Conservation (phyloP, 306 rosid genomes). For the Myrica gale region DNA sequence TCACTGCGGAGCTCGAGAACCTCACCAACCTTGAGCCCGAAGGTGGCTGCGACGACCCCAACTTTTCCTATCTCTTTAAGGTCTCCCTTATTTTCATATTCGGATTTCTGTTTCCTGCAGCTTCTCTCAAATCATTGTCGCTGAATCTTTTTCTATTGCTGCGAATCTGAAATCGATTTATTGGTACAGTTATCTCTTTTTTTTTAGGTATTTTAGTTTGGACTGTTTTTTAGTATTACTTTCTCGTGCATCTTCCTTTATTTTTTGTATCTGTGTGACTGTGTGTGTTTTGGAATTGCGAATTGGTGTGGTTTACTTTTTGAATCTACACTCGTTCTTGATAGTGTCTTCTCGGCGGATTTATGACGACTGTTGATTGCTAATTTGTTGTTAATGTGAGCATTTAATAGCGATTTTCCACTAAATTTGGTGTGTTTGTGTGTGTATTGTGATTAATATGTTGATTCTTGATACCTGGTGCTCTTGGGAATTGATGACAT, state of each 20-base stretch:
- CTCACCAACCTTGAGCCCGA: constrained; percentile 84
- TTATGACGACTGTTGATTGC: not conserved
- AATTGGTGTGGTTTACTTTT: too few relatives aligned
- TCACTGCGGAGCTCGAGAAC: constrained; percentile 74
- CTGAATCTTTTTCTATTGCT: not conserved
- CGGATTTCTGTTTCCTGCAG: not conserved
- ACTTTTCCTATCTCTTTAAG: constrained; percentile 84
- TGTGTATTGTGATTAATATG: not conserved
- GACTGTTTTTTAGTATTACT: not conserved
- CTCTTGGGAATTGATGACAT: not conserved
- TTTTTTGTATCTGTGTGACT: not conserved
- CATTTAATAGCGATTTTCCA: not conserved
- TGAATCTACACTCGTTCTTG: too few relatives aligned
- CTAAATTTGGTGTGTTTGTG: too few relatives aligned
- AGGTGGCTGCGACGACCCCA: constrained; percentile 77
- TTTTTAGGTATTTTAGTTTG: not conserved
- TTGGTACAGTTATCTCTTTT: not conserved
- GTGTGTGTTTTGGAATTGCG: too few relatives aligned
- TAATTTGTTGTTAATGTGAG: not conserved
- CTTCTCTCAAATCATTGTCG: not conserved
- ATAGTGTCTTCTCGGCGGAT: not conserved
- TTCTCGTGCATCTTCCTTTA: not conserved
- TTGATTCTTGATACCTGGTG: not conserved
- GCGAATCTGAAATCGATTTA: not conserved
- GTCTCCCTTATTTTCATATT: constrained; percentile 27